phyloP scores from a whole-genome alignment of 352 stramenopile genomes.

The Phytophthora pini region DNA sequence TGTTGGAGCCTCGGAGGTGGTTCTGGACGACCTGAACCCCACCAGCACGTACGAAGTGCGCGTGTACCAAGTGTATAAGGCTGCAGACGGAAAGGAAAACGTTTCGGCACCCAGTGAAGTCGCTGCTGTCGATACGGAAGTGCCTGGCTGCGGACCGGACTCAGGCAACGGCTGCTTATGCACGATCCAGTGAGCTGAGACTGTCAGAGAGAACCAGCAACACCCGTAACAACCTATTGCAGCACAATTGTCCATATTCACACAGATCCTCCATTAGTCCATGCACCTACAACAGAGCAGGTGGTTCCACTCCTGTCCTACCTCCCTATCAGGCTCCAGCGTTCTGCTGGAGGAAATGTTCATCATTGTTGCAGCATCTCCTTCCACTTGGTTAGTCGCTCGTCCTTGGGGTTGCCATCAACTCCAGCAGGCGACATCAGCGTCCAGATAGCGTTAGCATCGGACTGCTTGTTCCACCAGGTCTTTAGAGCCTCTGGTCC shows the following conservation, averaged over 20 bases:
- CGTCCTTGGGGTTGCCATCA: slow-evolving; percentile 26
- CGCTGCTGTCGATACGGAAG: slow-evolving; percentile 87
- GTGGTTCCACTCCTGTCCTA: slow-evolving; percentile 1
- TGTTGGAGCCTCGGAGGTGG: slow-evolving; percentile 47
- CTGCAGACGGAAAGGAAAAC: slow-evolving; percentile 42
- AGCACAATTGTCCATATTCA: slow-evolving; percentile 34
- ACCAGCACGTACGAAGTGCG: slow-evolving; percentile 90
- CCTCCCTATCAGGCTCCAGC: background rate
- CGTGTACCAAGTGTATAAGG: slow-evolving; percentile 64
- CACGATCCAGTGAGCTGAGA: slow-evolving; percentile 52
- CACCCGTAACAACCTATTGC: slow-evolving; percentile 32
- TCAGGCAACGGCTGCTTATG: slow-evolving; percentile 47
- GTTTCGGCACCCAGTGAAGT: slow-evolving; percentile 72
- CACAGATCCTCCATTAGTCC: slow-evolving; percentile 17
- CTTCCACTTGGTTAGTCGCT: slow-evolving; percentile 44
- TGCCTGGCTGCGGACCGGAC: slow-evolving; percentile 81
- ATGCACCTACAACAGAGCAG: slow-evolving; percentile 10
- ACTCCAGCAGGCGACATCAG: slow-evolving; percentile 23
- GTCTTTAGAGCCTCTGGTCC: slow-evolving; percentile 45
- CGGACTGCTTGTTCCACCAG: slow-evolving; percentile 63
- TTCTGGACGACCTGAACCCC: slow-evolving; percentile 88
- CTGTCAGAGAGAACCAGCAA: slow-evolving; percentile 15
- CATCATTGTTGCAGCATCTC: slow-evolving; percentile 24
- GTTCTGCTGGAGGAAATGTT: slow-evolving; percentile 1
- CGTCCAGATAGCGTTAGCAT: slow-evolving; percentile 41